Evolutionary conservation across 2,329 filamentous ascomycete species (phyloP).

Genomic region (Fusarium redolens): DNA sequence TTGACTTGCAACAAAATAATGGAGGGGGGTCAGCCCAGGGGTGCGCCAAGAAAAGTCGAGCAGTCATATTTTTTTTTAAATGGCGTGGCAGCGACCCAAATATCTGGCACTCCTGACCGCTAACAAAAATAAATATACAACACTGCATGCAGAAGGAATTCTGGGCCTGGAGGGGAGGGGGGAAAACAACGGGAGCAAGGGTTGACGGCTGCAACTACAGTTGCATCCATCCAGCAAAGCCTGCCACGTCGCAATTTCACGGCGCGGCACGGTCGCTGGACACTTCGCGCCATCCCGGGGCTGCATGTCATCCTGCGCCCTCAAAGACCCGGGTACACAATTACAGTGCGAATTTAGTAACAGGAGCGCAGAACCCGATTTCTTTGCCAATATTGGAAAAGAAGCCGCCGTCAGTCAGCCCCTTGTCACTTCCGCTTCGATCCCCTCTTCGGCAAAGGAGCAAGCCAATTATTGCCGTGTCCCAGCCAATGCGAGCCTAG

Average conservation of each 20-base stretch:
- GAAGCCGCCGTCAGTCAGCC: constrained; percentile 35
- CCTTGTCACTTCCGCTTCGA: constrained; percentile 17
- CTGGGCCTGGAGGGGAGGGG: not conserved
- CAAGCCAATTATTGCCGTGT: not conserved
- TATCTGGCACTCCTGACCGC: constrained; percentile 4
- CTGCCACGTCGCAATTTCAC: constrained; percentile 49
- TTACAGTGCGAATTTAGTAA: constrained; percentile 35
- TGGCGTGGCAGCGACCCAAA: constrained; percentile 13
- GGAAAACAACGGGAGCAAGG: constrained; percentile 23
- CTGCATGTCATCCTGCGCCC: constrained; percentile 46
- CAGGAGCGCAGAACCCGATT: constrained; percentile 16
- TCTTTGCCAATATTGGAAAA: constrained; percentile 24
- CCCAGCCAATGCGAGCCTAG: not conserved
- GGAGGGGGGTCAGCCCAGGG: not conserved
- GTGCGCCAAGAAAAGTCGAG: not conserved
- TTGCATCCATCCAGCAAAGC: constrained; percentile 31
- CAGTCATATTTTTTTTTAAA: not conserved
- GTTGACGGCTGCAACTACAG: constrained; percentile 15
- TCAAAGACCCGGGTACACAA: constrained; percentile 19
- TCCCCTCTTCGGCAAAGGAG: not conserved
- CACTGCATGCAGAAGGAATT: constrained; percentile 7
- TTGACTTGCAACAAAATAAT: not conserved
- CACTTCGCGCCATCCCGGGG: constrained; percentile 45
- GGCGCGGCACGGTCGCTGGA: constrained; percentile 43
- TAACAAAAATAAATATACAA: not conserved